Evolutionary conservation across 352 stramenopile species (phyloP).

Genomic region (Globisporangium alternatum): DNA sequence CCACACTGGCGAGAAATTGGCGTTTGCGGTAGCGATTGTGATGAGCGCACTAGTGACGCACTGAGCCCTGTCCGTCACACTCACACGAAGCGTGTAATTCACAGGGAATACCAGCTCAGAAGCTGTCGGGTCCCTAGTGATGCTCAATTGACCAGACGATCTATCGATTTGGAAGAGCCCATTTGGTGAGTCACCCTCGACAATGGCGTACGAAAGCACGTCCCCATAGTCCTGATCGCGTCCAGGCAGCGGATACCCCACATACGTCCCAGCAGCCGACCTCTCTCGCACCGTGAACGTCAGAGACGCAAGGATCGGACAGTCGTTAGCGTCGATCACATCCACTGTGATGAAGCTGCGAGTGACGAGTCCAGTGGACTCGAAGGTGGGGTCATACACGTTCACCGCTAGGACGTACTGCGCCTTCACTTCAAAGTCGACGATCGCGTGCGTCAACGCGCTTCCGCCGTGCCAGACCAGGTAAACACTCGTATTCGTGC

Average conservation of each 20-base stretch:
- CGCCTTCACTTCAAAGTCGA: constrained; percentile 38
- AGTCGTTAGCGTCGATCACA: constrained; percentile 56
- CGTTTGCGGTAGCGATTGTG: constrained; percentile 35
- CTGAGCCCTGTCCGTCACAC: constrained; percentile 37
- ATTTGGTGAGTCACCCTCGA: constrained; percentile 19
- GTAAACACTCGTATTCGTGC: constrained; percentile 3
- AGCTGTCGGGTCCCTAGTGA: constrained; percentile 24
- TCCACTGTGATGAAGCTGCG: constrained; percentile 28
- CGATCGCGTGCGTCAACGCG: background rate
- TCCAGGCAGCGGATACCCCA: constrained; percentile 52
- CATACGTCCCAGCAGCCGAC: constrained; percentile 20
- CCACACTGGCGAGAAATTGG: constrained; percentile 56
- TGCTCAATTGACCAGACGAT: constrained; percentile 42
- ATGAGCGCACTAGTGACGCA: constrained; percentile 27
- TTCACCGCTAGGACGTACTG: constrained; percentile 30
- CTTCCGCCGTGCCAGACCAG: constrained; percentile 8
- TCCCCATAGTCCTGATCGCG: constrained; percentile 51
- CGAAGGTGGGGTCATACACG: constrained; percentile 33
- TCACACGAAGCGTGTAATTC: constrained; percentile 29
- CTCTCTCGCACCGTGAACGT: constrained; percentile 45
- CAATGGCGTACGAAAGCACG: constrained; percentile 41
- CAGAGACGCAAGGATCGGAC: constrained; percentile 34
- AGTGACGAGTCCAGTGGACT: constrained; percentile 25
- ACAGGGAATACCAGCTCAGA: constrained; percentile 38
- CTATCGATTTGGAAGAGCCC: constrained; percentile 43